These are phyloP conservation scores for Fusarium sp. DNA, from an alignment of 2,329 filamentous ascomycete genomes.

Conservation along the genomic window DNA sequence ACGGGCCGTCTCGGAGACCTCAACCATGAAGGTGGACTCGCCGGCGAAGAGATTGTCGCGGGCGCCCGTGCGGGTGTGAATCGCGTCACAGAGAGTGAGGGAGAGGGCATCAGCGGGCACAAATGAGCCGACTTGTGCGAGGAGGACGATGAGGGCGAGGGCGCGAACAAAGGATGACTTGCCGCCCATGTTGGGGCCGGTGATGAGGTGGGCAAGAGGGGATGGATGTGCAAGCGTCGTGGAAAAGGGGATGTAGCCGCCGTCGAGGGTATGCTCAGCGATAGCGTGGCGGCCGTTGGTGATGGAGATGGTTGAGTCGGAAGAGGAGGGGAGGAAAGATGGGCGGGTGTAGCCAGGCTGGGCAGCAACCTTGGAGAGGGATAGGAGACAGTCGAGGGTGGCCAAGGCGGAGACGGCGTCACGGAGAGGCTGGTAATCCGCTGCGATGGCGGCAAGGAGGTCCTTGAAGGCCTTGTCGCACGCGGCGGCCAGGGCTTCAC, in stretches of 20 bases:
- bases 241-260: constrained; percentile 92
- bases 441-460: constrained; percentile 81
- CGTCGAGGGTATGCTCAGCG: constrained; percentile 90
- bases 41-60: constrained; percentile 96
- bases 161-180: constrained; percentile 98
- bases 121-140: constrained; percentile 95
- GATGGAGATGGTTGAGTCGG: constrained; percentile 75
- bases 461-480: constrained; percentile 87
- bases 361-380: constrained; percentile 85
- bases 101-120: constrained; percentile 84
- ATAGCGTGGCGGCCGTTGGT: constrained; percentile 88
- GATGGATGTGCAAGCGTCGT: constrained; percentile 78
- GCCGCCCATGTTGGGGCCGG: constrained; percentile 98
- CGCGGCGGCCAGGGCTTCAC: constrained; percentile 91
- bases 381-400: constrained; percentile 90
- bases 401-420: constrained; percentile 91
- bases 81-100: constrained; percentile 89
- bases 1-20: constrained; percentile 91
- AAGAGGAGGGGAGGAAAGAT: constrained; percentile 72
- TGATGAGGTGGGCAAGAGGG: constrained; percentile 86
- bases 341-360: constrained; percentile 93
- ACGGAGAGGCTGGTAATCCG: constrained; percentile 90
- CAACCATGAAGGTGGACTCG: constrained; percentile 98
- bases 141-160: constrained; percentile 90
- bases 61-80: constrained; percentile 96